phyloP scores from a whole-genome alignment of 2,329 filamentous ascomycete genomes.

The Zymoseptoria crescenta region DNA sequence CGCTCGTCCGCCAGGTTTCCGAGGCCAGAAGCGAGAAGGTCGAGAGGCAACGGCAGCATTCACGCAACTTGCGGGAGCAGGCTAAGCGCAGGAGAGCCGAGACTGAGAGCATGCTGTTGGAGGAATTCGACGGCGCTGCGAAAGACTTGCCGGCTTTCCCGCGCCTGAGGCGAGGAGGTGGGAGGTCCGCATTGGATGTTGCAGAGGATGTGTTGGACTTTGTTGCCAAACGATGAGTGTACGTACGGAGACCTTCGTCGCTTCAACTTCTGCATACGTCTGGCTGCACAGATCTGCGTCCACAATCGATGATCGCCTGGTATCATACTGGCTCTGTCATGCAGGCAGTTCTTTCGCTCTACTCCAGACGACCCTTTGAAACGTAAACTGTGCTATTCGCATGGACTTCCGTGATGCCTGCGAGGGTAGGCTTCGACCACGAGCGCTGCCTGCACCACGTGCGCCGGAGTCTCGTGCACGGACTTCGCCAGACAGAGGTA shows the following conservation, averaged over 20 bases:
- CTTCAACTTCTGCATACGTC: background rate
- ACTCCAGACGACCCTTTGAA: too few relatives aligned
- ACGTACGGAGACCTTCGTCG: background rate
- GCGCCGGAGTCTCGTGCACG: background rate
- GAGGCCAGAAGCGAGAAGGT: background rate
- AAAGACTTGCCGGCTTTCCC: slow-evolving; percentile 1
- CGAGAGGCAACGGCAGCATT: background rate
- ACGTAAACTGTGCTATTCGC: too few relatives aligned
- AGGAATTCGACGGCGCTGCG: background rate
- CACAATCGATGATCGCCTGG: too few relatives aligned
- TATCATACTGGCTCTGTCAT: too few relatives aligned
- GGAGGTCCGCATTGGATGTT: background rate
- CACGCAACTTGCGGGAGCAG: background rate
- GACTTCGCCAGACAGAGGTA: background rate
- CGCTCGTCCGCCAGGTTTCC: background rate
- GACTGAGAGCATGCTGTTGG: background rate
- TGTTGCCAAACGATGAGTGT: background rate
- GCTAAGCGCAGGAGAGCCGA: background rate
- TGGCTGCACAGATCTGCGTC: background rate
- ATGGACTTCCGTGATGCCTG: too few relatives aligned
- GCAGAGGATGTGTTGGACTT: slow-evolving; percentile 1
- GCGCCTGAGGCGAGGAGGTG: background rate
- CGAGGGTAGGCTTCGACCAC: too few relatives aligned
- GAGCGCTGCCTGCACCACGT: too few relatives aligned
- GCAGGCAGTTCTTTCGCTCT: too few relatives aligned